Conservation (phyloP, 2,329 filamentous ascomycete species). For the Beauveria pseudobassiana region DNA sequence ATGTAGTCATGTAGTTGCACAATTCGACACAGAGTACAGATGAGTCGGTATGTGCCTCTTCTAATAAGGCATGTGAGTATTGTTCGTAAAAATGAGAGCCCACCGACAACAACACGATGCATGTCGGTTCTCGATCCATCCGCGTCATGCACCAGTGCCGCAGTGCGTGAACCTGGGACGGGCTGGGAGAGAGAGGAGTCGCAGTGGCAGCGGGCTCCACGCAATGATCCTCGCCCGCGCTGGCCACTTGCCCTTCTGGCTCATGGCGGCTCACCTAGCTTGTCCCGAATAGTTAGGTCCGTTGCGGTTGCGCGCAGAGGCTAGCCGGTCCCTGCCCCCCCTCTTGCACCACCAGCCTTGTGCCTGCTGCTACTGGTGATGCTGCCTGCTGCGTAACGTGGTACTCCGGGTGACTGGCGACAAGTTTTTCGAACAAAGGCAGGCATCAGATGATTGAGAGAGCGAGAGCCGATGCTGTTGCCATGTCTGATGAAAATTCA, state of each 20-base stretch:
- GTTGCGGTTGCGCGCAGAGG: neutral
- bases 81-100: too few species aligned
- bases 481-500: too few species aligned
- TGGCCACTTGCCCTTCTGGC: conserved; percentile 10
- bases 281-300: conserved; percentile 11
- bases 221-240: neutral
- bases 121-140: too few species aligned
- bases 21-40: too few species aligned
- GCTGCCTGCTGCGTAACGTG: neutral
- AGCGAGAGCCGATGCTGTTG: too few species aligned
- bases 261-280: conserved; percentile 6
- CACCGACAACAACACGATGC: neutral
- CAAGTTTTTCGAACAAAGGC: too few species aligned
- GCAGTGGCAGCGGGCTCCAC: neutral
- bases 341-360: neutral
- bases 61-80: too few species aligned
- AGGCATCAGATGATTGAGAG: too few species aligned
- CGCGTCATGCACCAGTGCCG: too few species aligned
- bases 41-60: too few species aligned
- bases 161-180: too few species aligned
- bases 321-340: neutral
- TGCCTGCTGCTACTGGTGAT: neutral
- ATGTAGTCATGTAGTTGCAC: too few species aligned
- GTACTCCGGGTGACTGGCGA: neutral
- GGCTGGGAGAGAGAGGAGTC: neutral